A percentile compares a stretch with the other conserved stretches of the same genome.
These are phyloP conservation scores for Phytophthora pisi DNA, from an alignment of 352 stramenopile genomes.

Conservation along the genomic window DNA sequence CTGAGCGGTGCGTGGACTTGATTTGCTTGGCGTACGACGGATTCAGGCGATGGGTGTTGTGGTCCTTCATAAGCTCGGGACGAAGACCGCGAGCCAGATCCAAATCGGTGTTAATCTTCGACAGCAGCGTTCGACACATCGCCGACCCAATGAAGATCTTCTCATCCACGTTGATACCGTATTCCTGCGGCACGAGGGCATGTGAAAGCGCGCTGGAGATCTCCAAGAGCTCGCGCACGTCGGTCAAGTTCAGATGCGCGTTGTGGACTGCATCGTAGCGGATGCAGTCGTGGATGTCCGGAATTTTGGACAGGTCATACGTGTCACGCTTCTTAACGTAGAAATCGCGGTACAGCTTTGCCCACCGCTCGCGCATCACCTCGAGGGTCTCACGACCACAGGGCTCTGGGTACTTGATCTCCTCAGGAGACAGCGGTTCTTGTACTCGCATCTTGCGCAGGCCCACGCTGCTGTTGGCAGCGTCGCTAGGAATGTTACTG, in stretches of 20 bases:
- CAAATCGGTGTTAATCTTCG: conserved; percentile 90
- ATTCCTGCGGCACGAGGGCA: conserved; percentile 87
- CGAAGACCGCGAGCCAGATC: conserved; percentile 73
- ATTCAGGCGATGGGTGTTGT: conserved; percentile 83
- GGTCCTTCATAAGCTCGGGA: conserved; percentile 51
- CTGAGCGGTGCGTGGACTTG: conserved; percentile 94
- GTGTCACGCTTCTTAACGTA: conserved; percentile 93
- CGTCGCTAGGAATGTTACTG: conserved; percentile 42
- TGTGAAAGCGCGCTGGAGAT: conserved; percentile 94
- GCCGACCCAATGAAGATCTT: conserved; percentile 88
- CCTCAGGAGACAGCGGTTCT: conserved; percentile 50
- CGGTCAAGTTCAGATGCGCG: conserved; percentile 92
- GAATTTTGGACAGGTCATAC: conserved; percentile 97
- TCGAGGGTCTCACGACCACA: conserved; percentile 86
- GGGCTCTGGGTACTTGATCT: conserved; percentile 78
- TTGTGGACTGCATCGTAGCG: conserved; percentile 99
- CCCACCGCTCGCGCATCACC: conserved; percentile 91
- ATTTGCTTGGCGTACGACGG: conserved; percentile 86
- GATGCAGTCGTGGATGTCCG: conserved; percentile 98
- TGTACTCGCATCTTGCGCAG: conserved; percentile 30
- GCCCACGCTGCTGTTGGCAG: conserved; percentile 42
- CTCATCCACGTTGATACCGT: conserved; percentile 88
- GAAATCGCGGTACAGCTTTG: conserved; percentile 96
- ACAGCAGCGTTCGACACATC: conserved; percentile 88
- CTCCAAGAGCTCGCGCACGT: conserved; percentile 94